These are phyloP conservation scores for Syncephalastrum monosporum DNA, from an alignment of 371 early-diverging fungal species.

Conservation along the genomic window DNA sequence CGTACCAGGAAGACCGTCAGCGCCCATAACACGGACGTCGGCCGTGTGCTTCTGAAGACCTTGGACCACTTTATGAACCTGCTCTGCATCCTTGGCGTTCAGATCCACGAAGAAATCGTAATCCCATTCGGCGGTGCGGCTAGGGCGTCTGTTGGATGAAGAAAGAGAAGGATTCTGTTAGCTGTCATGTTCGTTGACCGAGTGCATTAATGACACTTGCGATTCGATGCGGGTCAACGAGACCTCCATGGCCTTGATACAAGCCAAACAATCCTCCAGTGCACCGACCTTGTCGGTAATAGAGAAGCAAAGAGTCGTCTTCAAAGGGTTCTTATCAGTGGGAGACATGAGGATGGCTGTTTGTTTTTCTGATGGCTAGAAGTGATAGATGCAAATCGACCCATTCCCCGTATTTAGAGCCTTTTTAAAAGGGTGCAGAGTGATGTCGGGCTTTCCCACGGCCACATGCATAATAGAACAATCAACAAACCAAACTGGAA, in stretches of 20 bases:
- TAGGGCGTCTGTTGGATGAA: constrained; percentile 64
- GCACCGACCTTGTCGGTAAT: constrained; percentile 85
- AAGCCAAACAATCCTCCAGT: constrained; percentile 79
- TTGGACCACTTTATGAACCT: constrained; percentile 60
- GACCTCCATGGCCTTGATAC: constrained; percentile 72
- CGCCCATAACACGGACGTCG: constrained; percentile 59
- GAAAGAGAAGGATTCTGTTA: not conserved
- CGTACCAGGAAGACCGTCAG: constrained; percentile 2
- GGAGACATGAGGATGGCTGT: constrained; percentile 13
- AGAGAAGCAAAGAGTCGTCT: constrained; percentile 75
- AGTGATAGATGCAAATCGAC: not conserved
- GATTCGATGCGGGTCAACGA: constrained; percentile 94
- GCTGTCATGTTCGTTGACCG: too few relatives aligned
- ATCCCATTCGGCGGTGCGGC: constrained; percentile 71
- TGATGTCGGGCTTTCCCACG: constrained; percentile 11
- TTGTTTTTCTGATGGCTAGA: not conserved
- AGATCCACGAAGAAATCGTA: constrained; percentile 96
- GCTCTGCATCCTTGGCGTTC: constrained; percentile 53
- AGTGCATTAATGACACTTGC: constrained; percentile 28
- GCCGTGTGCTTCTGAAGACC: constrained; percentile 60
- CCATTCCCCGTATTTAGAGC: not conserved
- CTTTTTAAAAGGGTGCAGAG: not conserved
- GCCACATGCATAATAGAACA: constrained; percentile 8
- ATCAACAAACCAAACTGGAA: too few relatives aligned
- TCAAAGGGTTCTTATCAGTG: constrained; percentile 17